Base-by-base conservation (phyloP, 2,329 filamentous ascomycete species). In the Colletotrichum spaethianum region DNA sequence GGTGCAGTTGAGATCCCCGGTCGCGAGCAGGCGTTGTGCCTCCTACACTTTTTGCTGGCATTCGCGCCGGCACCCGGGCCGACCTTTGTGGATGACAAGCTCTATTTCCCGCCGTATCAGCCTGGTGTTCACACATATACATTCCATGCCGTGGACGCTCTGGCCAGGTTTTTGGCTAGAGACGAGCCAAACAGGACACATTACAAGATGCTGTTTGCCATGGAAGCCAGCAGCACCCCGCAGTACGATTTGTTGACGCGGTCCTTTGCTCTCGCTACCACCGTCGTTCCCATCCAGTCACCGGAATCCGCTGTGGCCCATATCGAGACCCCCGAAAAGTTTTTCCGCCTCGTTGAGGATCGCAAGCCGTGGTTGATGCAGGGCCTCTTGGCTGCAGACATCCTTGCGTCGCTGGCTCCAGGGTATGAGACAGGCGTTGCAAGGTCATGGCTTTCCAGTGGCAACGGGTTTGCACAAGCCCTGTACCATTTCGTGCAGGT, bases 281-380 rank as follows among this genome's bases (percentile, higher is more conserved):
- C 94, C 8, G 91, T 95, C 0, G 87, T 98, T 42, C 96, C 96
- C 0, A 94, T 96, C 52, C 87, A 89, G 72, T 44, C 70, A 23
- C 63, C 72, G 28, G 69, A 74, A 20, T 63, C 68, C 12, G 52
- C 52, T 5, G 70, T 70, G 16, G 67, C 67, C 11, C 70, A 73
- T 6, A 36, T 73, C 5, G 70, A 73, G 40, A 81, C 78, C 18
- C 79, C 80, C 48, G 80, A 83, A 38, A 83, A 88, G 52, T 72
- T 72, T 59, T 72, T 72, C 53, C 87, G 88, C 20, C 87, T 95
- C 6, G 89, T 96, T 6, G 95, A 98, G 79, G 91, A 90, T 4
- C 91, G 96, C 68, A 98, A 97, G 81, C 93, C 96, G 0, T 92
- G 94, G 77, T 84, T 99, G 14, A 96, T 97, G 88, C 96, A 99